Percentiles rank a stretch among this genome's conserved stretches.
phyloP scores from a whole-genome alignment of 1,139 yeast genomes.

The Suhomyces choctaworum region DNA sequence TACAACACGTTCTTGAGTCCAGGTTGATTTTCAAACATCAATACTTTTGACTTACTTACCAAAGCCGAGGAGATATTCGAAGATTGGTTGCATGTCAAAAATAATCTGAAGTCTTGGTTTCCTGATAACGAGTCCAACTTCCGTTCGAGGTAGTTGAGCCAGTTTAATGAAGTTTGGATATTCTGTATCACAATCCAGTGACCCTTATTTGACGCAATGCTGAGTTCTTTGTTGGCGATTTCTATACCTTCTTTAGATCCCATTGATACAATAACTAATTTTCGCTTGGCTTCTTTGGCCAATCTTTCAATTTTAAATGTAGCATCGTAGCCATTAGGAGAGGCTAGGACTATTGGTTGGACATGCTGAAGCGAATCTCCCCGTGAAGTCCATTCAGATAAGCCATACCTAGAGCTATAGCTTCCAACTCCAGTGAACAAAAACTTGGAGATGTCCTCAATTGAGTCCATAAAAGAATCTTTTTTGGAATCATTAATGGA shows the following conservation, averaged over 20 bases:
- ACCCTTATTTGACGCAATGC: conserved; percentile 45
- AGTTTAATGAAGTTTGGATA: conserved; percentile 65
- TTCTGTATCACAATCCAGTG: conserved; percentile 78
- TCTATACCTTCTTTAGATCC: conserved; percentile 72
- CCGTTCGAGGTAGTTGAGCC: conserved; percentile 60
- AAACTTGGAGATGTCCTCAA: conserved; percentile 19
- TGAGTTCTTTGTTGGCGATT: conserved; percentile 57
- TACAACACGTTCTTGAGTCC: conserved; percentile 55
- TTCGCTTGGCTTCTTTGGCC: conserved; percentile 29
- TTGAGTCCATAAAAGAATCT: conserved; percentile 21
- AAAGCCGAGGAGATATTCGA: conserved; percentile 57
- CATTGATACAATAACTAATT: conserved; percentile 57
- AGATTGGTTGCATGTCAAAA: conserved; percentile 58
- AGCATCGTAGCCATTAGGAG: conserved; percentile 69
- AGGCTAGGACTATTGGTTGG: conserved; percentile 54
- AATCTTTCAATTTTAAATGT: conserved; percentile 52
- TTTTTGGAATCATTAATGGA: conserved; percentile 13
- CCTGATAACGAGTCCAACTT: conserved; percentile 30
- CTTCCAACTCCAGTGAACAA: conserved; percentile 27
- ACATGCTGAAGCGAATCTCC: conserved; percentile 2
- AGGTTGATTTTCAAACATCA: conserved; percentile 61
- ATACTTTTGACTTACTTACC: conserved; percentile 50
- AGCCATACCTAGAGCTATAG: conserved; percentile 29
- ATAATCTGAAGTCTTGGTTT: conserved; percentile 43
- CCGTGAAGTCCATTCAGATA: conserved; percentile 23